Evolutionary conservation across 805 yeast species (phyloP).

Genomic region (Nakazawaea siamensis): DNA sequence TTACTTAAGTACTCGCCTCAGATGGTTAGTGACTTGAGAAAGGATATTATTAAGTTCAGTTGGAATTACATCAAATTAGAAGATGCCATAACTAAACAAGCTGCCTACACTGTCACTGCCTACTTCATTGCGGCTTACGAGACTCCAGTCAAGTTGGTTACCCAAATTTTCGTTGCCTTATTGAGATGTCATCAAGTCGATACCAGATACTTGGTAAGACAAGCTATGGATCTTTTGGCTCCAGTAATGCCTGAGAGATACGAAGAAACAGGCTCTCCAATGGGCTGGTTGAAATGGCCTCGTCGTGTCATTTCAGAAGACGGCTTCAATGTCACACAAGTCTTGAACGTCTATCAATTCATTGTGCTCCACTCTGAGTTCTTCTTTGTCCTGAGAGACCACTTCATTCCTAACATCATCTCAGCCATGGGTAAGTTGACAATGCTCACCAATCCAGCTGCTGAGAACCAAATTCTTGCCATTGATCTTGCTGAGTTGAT

Average conservation of each 20-base stretch:
- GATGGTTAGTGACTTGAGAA: constrained; percentile 51
- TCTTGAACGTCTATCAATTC: constrained; percentile 80
- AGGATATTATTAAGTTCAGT: constrained; percentile 84
- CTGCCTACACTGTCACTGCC: constrained; percentile 85
- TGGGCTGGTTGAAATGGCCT: constrained; percentile 89
- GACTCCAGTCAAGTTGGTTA: constrained; percentile 80
- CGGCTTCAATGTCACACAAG: constrained; percentile 79
- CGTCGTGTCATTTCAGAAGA: constrained; percentile 87
- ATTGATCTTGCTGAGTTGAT: constrained; percentile 85
- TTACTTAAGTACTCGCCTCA: constrained; percentile 63
- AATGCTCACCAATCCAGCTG: constrained; percentile 63
- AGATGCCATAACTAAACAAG: constrained; percentile 82
- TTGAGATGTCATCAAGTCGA: constrained; percentile 81
- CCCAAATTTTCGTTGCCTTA: constrained; percentile 87
- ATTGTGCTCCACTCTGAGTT: constrained; percentile 78
- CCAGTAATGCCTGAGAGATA: constrained; percentile 74
- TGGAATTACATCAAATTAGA: constrained; percentile 91
- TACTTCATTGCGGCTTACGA: constrained; percentile 82
- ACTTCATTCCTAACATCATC: constrained; percentile 81
- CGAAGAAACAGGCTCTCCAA: constrained; percentile 40
- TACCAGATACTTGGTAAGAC: constrained; percentile 73
- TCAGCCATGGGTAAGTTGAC: constrained; percentile 90
- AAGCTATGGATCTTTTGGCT: constrained; percentile 81
- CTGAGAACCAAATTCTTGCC: constrained; percentile 78
- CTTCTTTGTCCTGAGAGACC: constrained; percentile 81